These are phyloP conservation scores for Chalara sp. DNA, from an alignment of 2,329 filamentous ascomycete genomes.

Conservation along the genomic window DNA sequence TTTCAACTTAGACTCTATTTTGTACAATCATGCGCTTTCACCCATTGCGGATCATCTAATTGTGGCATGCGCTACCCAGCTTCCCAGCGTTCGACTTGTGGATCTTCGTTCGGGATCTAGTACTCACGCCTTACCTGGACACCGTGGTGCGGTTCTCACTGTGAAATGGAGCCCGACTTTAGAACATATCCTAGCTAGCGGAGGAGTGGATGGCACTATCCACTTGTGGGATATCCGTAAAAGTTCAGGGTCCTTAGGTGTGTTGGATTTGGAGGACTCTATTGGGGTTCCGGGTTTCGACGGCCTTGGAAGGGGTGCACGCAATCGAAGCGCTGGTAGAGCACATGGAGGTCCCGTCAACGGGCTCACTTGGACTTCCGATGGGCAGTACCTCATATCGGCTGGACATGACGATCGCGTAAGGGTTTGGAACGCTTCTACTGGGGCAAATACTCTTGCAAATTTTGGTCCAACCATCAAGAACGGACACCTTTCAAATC, in stretches of 20 bases:
- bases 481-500: conserved; percentile 60
- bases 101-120: conserved; percentile 78
- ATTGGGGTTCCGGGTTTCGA: conserved; percentile 52
- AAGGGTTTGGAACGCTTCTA: conserved; percentile 77
- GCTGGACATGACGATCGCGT: conserved; percentile 79
- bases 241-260: conserved; percentile 66
- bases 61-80: conserved; percentile 82
- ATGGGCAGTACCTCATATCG: conserved; percentile 69
- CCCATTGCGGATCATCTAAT: conserved; percentile 66
- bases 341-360: conserved; percentile 83
- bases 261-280: conserved; percentile 79
- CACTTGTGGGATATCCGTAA: conserved; percentile 84
- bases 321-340: conserved; percentile 43
- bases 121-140: conserved; percentile 64
- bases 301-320: conserved; percentile 26
- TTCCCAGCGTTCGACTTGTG: conserved; percentile 75
- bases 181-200: conserved; percentile 75
- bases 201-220: conserved; percentile 76
- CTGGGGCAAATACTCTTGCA: conserved; percentile 78
- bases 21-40: conserved; percentile 75
- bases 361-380: conserved; percentile 75
- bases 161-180: conserved; percentile 76
- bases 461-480: conserved; percentile 79
- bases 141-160: conserved; percentile 59
- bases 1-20: conserved; percentile 60